phyloP scores from a whole-genome alignment of 768 basidiomycete genomes.

The Tylopilus sp. region DNA sequence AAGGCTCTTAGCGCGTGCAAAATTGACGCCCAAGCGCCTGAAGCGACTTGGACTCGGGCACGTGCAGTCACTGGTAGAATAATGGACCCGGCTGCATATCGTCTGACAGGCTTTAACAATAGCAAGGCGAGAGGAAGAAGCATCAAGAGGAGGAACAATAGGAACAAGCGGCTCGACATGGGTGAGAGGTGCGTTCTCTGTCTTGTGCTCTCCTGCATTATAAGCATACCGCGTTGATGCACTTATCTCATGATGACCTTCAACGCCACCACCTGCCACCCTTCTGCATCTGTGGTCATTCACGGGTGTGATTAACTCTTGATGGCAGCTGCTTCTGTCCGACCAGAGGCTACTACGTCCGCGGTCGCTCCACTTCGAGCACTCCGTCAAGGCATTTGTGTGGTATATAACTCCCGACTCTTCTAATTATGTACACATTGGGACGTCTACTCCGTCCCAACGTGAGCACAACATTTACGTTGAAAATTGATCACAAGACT shows the following conservation, averaged over 20 bases:
- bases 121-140: neutral
- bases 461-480: neutral
- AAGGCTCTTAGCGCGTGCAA: neutral
- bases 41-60: slow-evolving; percentile 4
- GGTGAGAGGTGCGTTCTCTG: neutral
- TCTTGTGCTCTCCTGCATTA: slow-evolving; percentile 5
- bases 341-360: neutral
- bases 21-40: slow-evolving; percentile 6
- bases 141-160: slow-evolving; percentile 15
- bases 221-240: slow-evolving; percentile 6
- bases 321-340: no score
- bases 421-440: neutral
- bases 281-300: neutral
- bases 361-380: neutral
- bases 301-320: neutral
- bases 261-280: neutral
- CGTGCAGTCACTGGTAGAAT: slow-evolving; percentile 10
- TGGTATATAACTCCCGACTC: neutral
- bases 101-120: neutral
- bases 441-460: neutral
- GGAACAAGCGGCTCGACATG: slow-evolving; percentile 16
- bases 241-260: neutral
- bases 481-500: neutral
- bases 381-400: neutral
- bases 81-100: neutral